Conservation (phyloP, 2,329 filamentous ascomycete genomes). For the Xylariomycetidae sp. region DNA sequence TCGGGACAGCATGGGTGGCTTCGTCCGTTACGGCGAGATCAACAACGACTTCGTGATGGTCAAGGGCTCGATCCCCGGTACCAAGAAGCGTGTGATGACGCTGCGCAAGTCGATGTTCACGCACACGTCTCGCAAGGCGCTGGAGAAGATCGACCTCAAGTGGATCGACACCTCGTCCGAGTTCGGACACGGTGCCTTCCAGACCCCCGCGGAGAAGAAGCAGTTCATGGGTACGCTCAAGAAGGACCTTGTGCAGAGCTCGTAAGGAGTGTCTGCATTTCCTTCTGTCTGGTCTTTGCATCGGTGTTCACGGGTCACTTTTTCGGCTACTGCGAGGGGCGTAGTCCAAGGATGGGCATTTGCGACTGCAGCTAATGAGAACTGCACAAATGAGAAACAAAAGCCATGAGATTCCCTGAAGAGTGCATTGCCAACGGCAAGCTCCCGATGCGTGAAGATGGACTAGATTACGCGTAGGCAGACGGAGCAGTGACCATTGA, state of each 20-base stretch:
- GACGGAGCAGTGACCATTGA: no score
- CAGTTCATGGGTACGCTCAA: conserved; percentile 97
- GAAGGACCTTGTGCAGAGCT: conserved; percentile 70
- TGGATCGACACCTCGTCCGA: conserved; percentile 99
- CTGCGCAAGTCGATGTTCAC: conserved; percentile 98
- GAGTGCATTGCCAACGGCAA: not conserved
- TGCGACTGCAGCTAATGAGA: conserved; percentile 29
- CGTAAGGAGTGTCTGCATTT: conserved; percentile 33
- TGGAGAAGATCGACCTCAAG: conserved; percentile 99
- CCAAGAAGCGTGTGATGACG: conserved; percentile 99
- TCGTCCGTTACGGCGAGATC: conserved; percentile 98
- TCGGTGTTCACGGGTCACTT: conserved; percentile 49
- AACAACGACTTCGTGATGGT: conserved; percentile 99
- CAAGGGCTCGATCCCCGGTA: conserved; percentile 96
- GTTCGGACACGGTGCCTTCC: conserved; percentile 99
- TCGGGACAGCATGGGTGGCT: conserved; percentile 77
- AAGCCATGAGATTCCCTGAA: conserved; percentile 16
- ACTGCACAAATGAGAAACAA: conserved; percentile 27
- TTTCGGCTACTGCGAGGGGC: conserved; percentile 27
- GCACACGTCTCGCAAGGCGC: conserved; percentile 89
- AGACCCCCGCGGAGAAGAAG: conserved; percentile 97
- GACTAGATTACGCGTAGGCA: no score
- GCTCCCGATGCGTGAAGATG: no score
- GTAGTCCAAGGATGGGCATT: conserved; percentile 27
- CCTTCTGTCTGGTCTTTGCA: conserved; percentile 44